Percentiles rank a stretch among this genome's conserved stretches.
Conservation (phyloP, 176 grass and related monocot species). For the Avena eriantha region DNA sequence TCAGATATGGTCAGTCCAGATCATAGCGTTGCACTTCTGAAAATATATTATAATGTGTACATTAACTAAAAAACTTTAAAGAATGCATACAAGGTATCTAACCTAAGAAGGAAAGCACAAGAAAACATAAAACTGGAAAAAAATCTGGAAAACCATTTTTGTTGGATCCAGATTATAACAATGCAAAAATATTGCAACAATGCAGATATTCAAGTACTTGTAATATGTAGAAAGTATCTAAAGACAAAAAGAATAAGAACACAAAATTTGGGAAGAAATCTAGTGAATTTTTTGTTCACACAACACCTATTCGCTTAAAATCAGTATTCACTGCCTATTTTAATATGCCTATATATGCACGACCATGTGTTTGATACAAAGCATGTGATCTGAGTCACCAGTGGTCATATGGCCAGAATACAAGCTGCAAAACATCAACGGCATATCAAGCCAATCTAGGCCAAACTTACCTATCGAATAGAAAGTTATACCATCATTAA, state of each 20-base stretch:
- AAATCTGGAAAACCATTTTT: neutral
- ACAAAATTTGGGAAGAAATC: neutral
- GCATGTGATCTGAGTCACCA: neutral
- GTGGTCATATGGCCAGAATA: neutral
- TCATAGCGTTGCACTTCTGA: neutral
- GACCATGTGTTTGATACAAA: neutral
- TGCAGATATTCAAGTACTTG: neutral
- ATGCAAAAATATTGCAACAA: neutral
- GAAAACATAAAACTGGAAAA: neutral
- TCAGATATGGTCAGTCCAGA: neutral
- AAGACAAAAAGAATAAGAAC: neutral
- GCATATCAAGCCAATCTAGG: neutral
- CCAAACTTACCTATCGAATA: neutral
- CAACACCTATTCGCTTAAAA: neutral
- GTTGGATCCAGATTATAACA: neutral
- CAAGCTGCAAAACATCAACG: conserved; percentile 2
- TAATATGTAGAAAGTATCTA: neutral
- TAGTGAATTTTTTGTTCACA: neutral
- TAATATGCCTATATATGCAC: neutral
- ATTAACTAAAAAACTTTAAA: neutral
- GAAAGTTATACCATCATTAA: neutral
- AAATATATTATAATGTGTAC: neutral
- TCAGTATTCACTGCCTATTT: neutral
- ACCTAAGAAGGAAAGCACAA: neutral
- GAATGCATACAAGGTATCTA: neutral